Evolutionary conservation across 179 eudicot species (phyloP).

Genomic region (Actinidia chinensis): DNA sequence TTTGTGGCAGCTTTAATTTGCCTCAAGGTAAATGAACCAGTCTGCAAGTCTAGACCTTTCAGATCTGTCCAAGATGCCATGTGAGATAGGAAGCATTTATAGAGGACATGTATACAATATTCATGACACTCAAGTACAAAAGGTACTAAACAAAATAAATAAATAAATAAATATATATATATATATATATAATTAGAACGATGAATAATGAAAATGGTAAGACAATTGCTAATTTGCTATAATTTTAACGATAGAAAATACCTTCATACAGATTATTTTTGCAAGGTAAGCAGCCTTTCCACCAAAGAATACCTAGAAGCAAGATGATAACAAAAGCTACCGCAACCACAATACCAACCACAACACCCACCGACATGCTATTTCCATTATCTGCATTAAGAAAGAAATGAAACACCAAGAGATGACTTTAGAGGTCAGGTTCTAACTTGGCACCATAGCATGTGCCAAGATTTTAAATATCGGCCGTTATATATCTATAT

Average conservation of each 20-base stretch:
- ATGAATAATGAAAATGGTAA: background rate
- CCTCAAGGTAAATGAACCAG: conserved; percentile 45
- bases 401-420: no score
- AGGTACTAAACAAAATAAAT: no score
- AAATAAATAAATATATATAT: background rate
- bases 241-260: conserved; percentile 11
- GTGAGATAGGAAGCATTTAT: no score
- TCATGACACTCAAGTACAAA: no score
- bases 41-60: conserved; percentile 40
- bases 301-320: conserved; percentile 29
- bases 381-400: no score
- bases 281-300: conserved; percentile 17
- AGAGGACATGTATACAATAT: no score
- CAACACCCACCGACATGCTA: conserved; percentile 14
- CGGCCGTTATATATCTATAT: no score
- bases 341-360: conserved; percentile 23
- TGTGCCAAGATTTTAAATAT: no score
- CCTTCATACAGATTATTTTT: conserved; percentile 21
- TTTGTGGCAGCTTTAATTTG: conserved; percentile 52
- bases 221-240: background rate
- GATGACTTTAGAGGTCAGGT: no score
- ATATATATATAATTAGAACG: background rate
- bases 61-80: no score
- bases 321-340: conserved; percentile 18
- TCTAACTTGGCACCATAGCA: no score